phyloP scores from a whole-genome alignment of 2,329 filamentous ascomycete species.

The Rutstroemia sp. region DNA sequence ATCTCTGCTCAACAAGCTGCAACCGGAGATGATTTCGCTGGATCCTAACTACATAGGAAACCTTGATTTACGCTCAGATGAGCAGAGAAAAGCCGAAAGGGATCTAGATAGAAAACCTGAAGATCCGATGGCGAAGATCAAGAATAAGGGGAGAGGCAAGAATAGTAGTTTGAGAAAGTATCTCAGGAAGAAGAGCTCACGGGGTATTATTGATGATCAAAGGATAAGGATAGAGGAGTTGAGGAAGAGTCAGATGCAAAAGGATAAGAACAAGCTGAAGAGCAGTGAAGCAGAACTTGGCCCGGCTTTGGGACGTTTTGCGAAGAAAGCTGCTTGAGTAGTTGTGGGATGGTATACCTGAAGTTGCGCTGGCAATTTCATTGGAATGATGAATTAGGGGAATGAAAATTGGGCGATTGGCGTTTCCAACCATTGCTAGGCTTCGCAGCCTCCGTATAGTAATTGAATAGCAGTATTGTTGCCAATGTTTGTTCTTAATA shows the following conservation, averaged over 20 bases:
- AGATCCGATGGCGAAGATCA: constrained; percentile 52
- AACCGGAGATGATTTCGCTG: constrained; percentile 94
- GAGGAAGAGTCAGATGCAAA: constrained; percentile 60
- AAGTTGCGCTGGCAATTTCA: neutral
- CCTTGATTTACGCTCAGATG: constrained; percentile 72
- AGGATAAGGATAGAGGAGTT: constrained; percentile 78
- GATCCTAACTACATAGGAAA: constrained; percentile 89
- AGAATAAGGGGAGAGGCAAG: constrained; percentile 78
- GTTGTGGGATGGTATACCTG: neutral
- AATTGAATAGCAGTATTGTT: too few species aligned
- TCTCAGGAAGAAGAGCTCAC: constrained; percentile 81
- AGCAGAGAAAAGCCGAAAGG: constrained; percentile 68
- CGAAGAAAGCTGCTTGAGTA: constrained; percentile 47
- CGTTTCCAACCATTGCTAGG: constrained; percentile 1
- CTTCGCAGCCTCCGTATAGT: too few species aligned
- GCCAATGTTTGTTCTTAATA: too few species aligned
- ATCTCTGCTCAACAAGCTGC: constrained; percentile 83
- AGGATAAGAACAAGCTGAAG: constrained; percentile 58
- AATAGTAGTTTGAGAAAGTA: constrained; percentile 85
- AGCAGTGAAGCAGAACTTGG: constrained; percentile 70
- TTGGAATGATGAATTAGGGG: neutral
- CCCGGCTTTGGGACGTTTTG: constrained; percentile 80
- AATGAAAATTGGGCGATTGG: constrained; percentile 1
- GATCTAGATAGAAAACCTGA: constrained; percentile 66
- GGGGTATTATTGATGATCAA: constrained; percentile 96